Conservation (phyloP, 2,329 filamentous ascomycete species). For the Colletotrichum somersetense region DNA sequence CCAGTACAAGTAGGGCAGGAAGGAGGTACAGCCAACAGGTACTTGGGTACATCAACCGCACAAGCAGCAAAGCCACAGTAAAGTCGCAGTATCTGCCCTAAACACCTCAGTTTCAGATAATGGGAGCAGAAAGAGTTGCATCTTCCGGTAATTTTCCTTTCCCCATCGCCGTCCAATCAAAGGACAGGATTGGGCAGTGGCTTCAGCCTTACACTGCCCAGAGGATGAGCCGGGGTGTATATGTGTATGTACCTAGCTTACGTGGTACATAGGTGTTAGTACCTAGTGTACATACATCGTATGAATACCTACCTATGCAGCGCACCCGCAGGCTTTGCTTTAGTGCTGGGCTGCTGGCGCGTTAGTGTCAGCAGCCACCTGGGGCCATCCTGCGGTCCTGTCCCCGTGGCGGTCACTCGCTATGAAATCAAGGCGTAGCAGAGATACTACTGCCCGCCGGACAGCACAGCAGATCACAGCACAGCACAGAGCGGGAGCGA, state of each 20-base stretch:
- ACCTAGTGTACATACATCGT: no score
- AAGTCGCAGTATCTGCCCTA: not conserved
- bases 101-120: not conserved
- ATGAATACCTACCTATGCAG: not conserved
- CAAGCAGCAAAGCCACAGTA: not conserved
- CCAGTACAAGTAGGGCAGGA: not conserved
- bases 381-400: constrained; percentile 28
- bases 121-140: no score
- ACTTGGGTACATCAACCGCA: not conserved
- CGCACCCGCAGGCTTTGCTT: constrained; percentile 28
- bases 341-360: constrained; percentile 42
- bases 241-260: no score
- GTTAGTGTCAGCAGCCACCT: constrained; percentile 43
- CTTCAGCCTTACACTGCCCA: constrained; percentile 42
- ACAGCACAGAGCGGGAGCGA: not conserved
- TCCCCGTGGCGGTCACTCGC: not conserved
- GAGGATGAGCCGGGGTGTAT: constrained; percentile 28
- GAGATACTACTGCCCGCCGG: constrained; percentile 7
- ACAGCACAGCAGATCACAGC: constrained; percentile 11
- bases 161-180: constrained; percentile 18
- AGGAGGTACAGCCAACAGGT: not conserved
- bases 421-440: not conserved
- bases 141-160: not conserved
- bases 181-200: constrained; percentile 1
- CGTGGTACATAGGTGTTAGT: no score